Evolutionary conservation across 192 early-diverging fungal genomes (phyloP).

Genomic region (Coemansia sp.): DNA sequence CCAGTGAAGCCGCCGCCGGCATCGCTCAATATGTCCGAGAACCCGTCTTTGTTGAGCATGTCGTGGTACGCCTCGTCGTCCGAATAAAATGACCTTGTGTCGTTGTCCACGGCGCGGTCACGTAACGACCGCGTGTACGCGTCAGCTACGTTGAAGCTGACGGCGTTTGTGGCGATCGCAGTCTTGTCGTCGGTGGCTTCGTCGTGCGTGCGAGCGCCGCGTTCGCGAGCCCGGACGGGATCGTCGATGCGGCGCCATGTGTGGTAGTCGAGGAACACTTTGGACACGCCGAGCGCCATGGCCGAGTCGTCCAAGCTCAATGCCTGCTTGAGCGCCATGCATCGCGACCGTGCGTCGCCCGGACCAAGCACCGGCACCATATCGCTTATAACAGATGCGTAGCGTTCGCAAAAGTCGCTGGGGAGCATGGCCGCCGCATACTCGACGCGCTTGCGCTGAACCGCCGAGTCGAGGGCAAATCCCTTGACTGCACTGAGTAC

Average conservation of each 20-base stretch:
- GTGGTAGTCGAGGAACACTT: slow-evolving; percentile 61
- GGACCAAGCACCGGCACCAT: slow-evolving; percentile 7
- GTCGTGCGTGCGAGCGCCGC: slow-evolving; percentile 31
- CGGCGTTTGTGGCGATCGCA: slow-evolving; percentile 14
- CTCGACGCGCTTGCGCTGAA: slow-evolving; percentile 59
- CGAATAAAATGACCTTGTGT: slow-evolving; percentile 53
- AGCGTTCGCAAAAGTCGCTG: slow-evolving; percentile 79
- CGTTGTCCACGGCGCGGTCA: slow-evolving; percentile 33
- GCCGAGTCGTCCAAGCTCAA: slow-evolving; percentile 19
- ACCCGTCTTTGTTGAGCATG: slow-evolving; percentile 42
- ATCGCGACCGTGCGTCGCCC: slow-evolving; percentile 21
- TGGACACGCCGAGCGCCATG: slow-evolving; percentile 52
- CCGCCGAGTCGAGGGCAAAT: slow-evolving; percentile 65
- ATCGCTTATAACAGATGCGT: slow-evolving; percentile 53
- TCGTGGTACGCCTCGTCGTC: slow-evolving; percentile 53
- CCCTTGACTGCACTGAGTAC: slow-evolving; percentile 57
- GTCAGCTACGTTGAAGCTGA: slow-evolving; percentile 33
- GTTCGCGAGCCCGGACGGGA: slow-evolving; percentile 62
- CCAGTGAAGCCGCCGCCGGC: slow-evolving; percentile 37
- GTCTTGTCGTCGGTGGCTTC: slow-evolving; percentile 37
- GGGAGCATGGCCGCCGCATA: slow-evolving; percentile 72
- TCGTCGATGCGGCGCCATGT: slow-evolving; percentile 71
- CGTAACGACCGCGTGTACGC: slow-evolving; percentile 28
- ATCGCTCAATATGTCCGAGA: slow-evolving; percentile 45
- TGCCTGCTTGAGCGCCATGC: slow-evolving; percentile 26